Evolutionary conservation across 2,329 filamentous ascomycete genomes (phyloP).

Genomic region (Magnaporthiopsis rhizophila): DNA sequence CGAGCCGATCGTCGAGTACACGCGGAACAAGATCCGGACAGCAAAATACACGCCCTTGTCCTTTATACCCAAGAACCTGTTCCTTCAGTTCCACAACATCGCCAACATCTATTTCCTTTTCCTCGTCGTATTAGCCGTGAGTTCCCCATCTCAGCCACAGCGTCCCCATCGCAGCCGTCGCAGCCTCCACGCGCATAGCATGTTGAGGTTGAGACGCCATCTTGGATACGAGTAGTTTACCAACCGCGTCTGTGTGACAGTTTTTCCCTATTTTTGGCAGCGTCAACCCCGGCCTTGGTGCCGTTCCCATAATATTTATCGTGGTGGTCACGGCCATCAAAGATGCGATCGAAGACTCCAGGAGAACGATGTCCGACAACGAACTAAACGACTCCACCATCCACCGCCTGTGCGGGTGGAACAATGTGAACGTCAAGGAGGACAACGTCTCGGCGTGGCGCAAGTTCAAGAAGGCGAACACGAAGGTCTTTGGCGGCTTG

Average conservation of each 20-base stretch:
- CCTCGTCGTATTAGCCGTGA: slow-evolving; percentile 86
- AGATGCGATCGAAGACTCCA: slow-evolving; percentile 91
- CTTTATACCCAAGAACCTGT: slow-evolving; percentile 94
- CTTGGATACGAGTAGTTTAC: slow-evolving; percentile 2
- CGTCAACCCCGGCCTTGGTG: slow-evolving; percentile 79
- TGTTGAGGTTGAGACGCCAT: background rate
- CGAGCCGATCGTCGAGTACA: slow-evolving; percentile 59
- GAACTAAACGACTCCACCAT: slow-evolving; percentile 95
- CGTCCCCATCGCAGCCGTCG: slow-evolving; percentile 4
- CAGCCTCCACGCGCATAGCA: background rate
- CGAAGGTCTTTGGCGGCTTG: slow-evolving; percentile 48
- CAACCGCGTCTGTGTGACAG: slow-evolving; percentile 36
- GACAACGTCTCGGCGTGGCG: slow-evolving; percentile 84
- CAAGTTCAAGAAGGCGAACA: slow-evolving; percentile 80
- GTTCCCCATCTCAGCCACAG: slow-evolving; percentile 28
- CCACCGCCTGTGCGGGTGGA: slow-evolving; percentile 79
- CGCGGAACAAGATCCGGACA: slow-evolving; percentile 94
- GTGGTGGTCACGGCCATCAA: slow-evolving; percentile 83
- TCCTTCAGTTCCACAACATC: slow-evolving; percentile 97
- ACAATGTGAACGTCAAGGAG: slow-evolving; percentile 86
- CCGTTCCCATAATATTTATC: slow-evolving; percentile 90
- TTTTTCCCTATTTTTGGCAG: slow-evolving; percentile 95
- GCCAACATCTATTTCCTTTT: slow-evolving; percentile 99
- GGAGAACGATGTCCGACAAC: slow-evolving; percentile 82
- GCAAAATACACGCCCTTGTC: slow-evolving; percentile 95